Base-by-base conservation (phyloP, 495 filamentous ascomycete genomes). In the Hyaloscypha bicolor region DNA sequence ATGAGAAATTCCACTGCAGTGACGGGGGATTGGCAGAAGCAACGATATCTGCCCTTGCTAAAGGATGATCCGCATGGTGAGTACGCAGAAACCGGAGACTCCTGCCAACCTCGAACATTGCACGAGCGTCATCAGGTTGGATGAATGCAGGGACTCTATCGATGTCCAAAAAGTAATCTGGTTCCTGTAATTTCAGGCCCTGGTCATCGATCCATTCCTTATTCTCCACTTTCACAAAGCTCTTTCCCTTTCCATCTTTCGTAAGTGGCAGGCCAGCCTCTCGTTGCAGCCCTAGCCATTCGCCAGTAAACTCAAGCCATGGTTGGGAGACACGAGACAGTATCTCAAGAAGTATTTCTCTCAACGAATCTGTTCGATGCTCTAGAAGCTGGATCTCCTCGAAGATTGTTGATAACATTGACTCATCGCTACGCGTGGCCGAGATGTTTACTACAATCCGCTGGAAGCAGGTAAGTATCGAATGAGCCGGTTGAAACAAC, bases 11-110 rank as follows among this genome's bases (percentile, higher is more conserved):
- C 90, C 90, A 95, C 32, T 88, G 79, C 14, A 96, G 76, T 22
- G 71, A 76, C 2, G 90, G 88, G 42, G 85, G 81, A 29, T 80
- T 76, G 22, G 79, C 74, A n/a, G 73, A 73, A 21, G 70, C 72
- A 33, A 86, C 76, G 12, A 79, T 73, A 52, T 83, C 81, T 35
- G 77, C 71, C 59, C 79, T 82, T 25, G 86, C 82, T 57, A 97
- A 79, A 0, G 91, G 90, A 76, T 97, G 93, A 6, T 89, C 82
- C n/a, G 92, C 86, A 71, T 93, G 89, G 71, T 91, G 86, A 14
- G 78, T 79, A 64, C 87, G 86, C 22, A 97, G 78, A 62, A 96
- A 86, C 31, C 91, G 84, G 57, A 97, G 76, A 70, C 89, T 93
- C 67, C 86, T 84, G 2, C 92, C 93, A 21, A 85, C 90, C 72